Base-by-base conservation (phyloP, 1,284 basidiomycete species). In the Porphyrellus sp. region DNA sequence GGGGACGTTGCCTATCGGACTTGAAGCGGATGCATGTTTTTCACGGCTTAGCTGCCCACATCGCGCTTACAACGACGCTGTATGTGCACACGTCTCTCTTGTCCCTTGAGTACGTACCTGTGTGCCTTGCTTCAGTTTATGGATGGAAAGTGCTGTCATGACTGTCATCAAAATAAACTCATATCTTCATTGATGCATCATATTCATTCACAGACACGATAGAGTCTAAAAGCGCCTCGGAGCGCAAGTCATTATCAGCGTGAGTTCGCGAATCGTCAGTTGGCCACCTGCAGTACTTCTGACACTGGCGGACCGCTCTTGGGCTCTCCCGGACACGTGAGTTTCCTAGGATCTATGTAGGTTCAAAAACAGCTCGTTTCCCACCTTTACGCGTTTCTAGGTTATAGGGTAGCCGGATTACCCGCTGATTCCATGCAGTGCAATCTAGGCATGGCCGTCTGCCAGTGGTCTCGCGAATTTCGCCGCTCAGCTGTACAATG, bases 331-430 rank as follows among this genome's bases (percentile, higher is more conserved):
- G 11, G 27, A 20, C 20, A 54, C 40, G 57, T 59, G 40, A 43
- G 57, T 35, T 38, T 13, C 16, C 23, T 15, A n/a, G n/a, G n/a
- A n/a, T n/a, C 13, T 27, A 5, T 20, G 20, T 45, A 45, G 28
- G 20, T 50, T 34, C 35, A 6, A 28, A 35, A 35, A 43, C 44
- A 43, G 28, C n/a, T 24, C 33, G 18, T 16, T 59, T 59, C 55
- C 41, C 59, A 48, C 46, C 42, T 51, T 16, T 20, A n/a, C 42
- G 35, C 34, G 59, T 62, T 57, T 39, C 59, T 41, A 57, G 53
- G 59, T 54, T 57, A 60, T 58, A 37, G 33, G 39, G 31, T 18
- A 28, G 25, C 52, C 44, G 37, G 31, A 49, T 50, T 41, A 48
- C 21, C 48, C 31, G 15, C 40, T 50, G 20, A 23, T 48, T 49